A percentile compares a stretch with the other conserved stretches of the same genome.
Conservation (phyloP, 2,329 filamentous ascomycete genomes). For the Ceratocystis colombiana region DNA sequence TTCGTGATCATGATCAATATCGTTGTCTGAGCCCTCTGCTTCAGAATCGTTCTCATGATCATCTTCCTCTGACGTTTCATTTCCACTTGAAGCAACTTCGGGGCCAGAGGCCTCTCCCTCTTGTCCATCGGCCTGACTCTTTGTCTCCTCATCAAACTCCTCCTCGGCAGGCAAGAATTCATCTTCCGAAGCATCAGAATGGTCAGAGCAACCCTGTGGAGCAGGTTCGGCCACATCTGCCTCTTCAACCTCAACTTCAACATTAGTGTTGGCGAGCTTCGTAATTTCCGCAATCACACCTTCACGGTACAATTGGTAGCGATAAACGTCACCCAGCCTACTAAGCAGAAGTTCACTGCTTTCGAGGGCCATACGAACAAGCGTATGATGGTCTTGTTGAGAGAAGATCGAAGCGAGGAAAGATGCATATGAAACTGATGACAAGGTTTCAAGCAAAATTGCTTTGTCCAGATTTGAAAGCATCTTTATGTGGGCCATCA, state of each 20-base stretch:
- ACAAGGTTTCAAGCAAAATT: slow-evolving; percentile 76
- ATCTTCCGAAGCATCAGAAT: slow-evolving; percentile 30
- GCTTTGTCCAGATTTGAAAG: slow-evolving; percentile 81
- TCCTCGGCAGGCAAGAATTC: slow-evolving; percentile 30
- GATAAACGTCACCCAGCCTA: slow-evolving; percentile 76
- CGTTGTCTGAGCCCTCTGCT: slow-evolving; percentile 22
- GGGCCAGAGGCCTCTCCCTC: slow-evolving; percentile 23
- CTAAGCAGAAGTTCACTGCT: slow-evolving; percentile 80
- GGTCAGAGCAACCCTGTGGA: slow-evolving; percentile 18
- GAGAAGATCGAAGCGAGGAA: slow-evolving; percentile 91
- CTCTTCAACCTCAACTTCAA: slow-evolving; percentile 26
- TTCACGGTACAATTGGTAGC: slow-evolving; percentile 94
- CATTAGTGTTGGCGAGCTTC: slow-evolving; percentile 51
- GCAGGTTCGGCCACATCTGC: slow-evolving; percentile 29
- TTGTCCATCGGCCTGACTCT: slow-evolving; percentile 28
- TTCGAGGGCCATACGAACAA: slow-evolving; percentile 80
- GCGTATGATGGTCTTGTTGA: slow-evolving; percentile 79
- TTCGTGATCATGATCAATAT: slow-evolving; percentile 28
- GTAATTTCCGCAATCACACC: slow-evolving; percentile 87
- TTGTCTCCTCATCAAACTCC: slow-evolving; percentile 25
- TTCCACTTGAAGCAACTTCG: slow-evolving; percentile 11
- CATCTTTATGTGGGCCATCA: slow-evolving; percentile 96
- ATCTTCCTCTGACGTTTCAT: slow-evolving; percentile 16
- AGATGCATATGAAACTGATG: slow-evolving; percentile 85
- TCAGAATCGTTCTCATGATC: not conserved